Evolutionary conservation across 495 filamentous ascomycete genomes (phyloP), one percentile per base, ranked within the genome.

Genomic region (Platismatia glauca): DNA sequence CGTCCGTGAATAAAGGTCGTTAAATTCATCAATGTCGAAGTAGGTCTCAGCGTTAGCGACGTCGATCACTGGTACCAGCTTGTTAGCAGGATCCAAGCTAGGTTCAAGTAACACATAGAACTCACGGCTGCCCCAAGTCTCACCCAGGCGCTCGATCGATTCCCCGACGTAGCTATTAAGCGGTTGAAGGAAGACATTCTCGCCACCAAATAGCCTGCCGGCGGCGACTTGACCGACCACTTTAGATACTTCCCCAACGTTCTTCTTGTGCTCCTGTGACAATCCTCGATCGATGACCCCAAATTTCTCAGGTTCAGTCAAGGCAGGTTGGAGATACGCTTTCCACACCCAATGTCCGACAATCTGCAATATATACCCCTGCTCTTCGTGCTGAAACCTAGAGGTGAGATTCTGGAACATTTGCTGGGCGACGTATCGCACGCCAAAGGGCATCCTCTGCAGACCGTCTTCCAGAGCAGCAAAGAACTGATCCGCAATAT

Each of bases 1-100:
- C 58, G 89, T 92, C 69, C 93, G 90, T 55, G 93, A 87, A 69
- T 97, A 97, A 33, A 97, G 82, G 69, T 99, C 94, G 67, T 97
- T 96, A 81, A 93, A 97, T 66, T 97, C 93, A 71, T 97, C 94
- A 70, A 97, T 97, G 71, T 97, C 95, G 71, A 96, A 98, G 27
- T 92, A 91, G 53, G 83, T 81, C 71, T 97, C 95, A 4, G 89
- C 87, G 68, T 90, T 86, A 55, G 88, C 87, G 24, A 97, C 86
- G 16, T 85, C 84, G 63, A 97, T 89, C 68, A 99, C 83, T 77
- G 77, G 67, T 33, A 56, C 43, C 69, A 76, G 68, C 75, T 73
- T 39, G 60, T 62, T 13, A 61, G 55, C 37, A 52, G 62, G 48
- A 27, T 24, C 7, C 24, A 33, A 7, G 27, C 0, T 33, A 29